Base-by-base conservation (phyloP, 2,329 filamentous ascomycete species). In the Aspergillus ochraceus region DNA sequence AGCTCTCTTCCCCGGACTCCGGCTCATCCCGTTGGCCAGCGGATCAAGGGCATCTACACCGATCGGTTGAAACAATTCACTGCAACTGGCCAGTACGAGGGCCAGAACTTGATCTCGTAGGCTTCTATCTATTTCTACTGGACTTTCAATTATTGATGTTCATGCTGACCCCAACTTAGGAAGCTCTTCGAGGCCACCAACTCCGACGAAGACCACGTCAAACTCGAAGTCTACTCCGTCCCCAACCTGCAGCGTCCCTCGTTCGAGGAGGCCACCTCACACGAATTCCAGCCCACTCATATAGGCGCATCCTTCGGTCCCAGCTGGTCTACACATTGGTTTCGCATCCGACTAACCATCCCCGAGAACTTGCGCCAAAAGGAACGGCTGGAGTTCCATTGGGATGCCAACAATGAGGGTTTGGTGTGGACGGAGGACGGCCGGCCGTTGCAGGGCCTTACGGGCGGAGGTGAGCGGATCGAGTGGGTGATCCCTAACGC, bases 291-390 rank as follows among this genome's bases (percentile, higher is more conserved):
- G 54, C 84, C 88, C 52, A 90, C 93, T 9, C 80, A 85, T 19
- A 87, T 92, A 57, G 93, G 94, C 60, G 84, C 89, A 59, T 86
- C 82, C 6, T 98, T 98, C 68, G 95, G 95, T 0, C 95, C 95
- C 2, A 95, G 92, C 39, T 99, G 95, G 95, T 90, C 92, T 1
- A 99, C 95, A 9, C 95, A 98, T 76, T 99, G 95, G 95, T 96
- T 99, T 84, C 91, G 88, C 68, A 86, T 97, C 58, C 81, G 88
- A 58, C 79, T 99, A 63, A 91, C 86, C 4, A 84, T 98, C 14
- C 94, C 95, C 8, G 73, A 86, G 57, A 80, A 91, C 12, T 84
- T 97, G 69, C 79, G 77, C 26, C 79, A 92, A 64, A 91, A 95
- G 69, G 87, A 93, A 66, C 88, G 90, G 51, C 83, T 99, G n/a